Conservation (phyloP, 305 asterid species). For the Salvia sclarea region DNA sequence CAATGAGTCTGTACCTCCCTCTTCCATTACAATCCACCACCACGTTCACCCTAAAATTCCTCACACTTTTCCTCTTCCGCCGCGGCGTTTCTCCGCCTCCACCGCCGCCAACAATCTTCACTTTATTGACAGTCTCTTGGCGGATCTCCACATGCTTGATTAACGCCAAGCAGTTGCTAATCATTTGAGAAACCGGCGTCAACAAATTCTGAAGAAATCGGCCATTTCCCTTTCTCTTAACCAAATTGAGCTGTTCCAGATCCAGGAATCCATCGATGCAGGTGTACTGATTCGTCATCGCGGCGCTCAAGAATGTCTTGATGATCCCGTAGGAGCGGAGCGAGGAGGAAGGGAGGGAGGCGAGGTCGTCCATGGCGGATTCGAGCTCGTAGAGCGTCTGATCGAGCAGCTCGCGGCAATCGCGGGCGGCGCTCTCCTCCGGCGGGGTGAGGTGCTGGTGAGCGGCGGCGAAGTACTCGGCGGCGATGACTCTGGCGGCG, state of each 20-base stretch:
- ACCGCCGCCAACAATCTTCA: constrained; percentile 24
- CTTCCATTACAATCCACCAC: constrained; percentile 49
- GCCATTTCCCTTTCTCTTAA: constrained; percentile 29
- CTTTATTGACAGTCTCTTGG: constrained; percentile 36
- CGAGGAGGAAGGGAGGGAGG: constrained; percentile 25
- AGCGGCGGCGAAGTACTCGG: constrained; percentile 28
- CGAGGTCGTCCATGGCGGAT: constrained; percentile 41
- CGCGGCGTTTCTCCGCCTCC: constrained; percentile 22
- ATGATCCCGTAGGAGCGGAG: constrained; percentile 43
- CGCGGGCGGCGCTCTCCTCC: constrained; percentile 47
- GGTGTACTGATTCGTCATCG: constrained; percentile 67
- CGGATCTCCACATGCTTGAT: constrained; percentile 47
- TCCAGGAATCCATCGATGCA: constrained; percentile 68
- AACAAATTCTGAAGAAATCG: constrained; percentile 41
- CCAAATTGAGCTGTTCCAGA: constrained; percentile 37
- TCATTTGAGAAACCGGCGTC: constrained; percentile 65
- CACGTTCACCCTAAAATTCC: constrained; percentile 37
- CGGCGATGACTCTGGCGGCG: constrained; percentile 20
- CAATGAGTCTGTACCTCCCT: constrained; percentile 40
- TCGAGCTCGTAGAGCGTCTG: constrained; percentile 55
- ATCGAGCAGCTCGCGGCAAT: constrained; percentile 64
- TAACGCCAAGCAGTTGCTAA: constrained; percentile 64
- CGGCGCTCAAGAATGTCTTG: constrained; percentile 69
- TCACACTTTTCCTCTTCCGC: constrained; percentile 15
- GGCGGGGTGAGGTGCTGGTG: constrained; percentile 38